phyloP scores from a whole-genome alignment of 441 rosid genomes.

The Manihot esculenta region DNA sequence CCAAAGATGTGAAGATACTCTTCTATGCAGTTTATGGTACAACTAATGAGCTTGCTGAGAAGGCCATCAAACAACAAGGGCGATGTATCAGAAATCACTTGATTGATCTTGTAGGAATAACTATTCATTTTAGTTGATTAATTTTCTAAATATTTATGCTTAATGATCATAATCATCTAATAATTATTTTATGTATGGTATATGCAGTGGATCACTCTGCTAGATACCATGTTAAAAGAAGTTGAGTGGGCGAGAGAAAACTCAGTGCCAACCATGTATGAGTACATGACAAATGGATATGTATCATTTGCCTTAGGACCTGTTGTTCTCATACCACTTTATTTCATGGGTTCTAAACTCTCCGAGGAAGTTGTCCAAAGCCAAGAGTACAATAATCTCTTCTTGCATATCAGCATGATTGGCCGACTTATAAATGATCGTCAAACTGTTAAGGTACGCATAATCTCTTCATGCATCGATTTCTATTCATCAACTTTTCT shows the following conservation, averaged over 20 bases:
- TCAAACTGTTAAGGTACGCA: not conserved
- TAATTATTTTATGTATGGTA: not conserved
- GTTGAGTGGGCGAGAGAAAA: constrained; percentile 2
- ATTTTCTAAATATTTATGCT: no score
- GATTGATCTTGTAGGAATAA: not conserved
- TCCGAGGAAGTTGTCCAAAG: not conserved
- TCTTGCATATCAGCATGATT: constrained; percentile 2
- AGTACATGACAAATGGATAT: constrained; percentile 3
- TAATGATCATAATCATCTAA: no score
- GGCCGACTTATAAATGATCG: constrained; percentile 4
- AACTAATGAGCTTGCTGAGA: constrained; percentile 12
- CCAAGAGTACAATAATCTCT: not conserved
- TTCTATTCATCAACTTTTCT: no score
- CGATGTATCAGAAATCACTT: not conserved
- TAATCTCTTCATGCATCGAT: no score
- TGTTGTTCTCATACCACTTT: not conserved
- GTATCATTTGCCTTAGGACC: constrained; percentile 9
- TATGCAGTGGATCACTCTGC: constrained; percentile 4
- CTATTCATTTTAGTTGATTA: no score
- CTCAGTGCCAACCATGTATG: constrained; percentile 1
- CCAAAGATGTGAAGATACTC: constrained; percentile 6
- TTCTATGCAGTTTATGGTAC: constrained; percentile 11
- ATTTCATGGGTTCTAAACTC: not conserved
- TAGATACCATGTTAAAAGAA: constrained; percentile 2
- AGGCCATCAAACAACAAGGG: not conserved